Conservation (phyloP, 345 rosid species). For the Aquilaria sinensis region DNA sequence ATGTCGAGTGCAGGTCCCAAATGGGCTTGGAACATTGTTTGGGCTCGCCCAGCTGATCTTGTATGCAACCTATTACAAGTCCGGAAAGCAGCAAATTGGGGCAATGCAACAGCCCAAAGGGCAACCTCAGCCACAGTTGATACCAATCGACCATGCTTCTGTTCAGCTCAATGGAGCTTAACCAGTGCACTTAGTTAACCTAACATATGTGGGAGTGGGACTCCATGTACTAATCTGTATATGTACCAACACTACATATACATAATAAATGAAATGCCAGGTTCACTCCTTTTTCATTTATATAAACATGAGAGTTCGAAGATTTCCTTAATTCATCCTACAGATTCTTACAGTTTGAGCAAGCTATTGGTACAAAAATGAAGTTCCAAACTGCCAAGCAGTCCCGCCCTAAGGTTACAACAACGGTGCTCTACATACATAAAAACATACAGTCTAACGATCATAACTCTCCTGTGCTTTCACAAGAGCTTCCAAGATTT, state of each 20-base stretch:
- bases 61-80: slow-evolving; percentile 56
- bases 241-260: no score
- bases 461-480: slow-evolving; percentile 64
- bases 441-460: slow-evolving; percentile 8
- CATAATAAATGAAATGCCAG: no score
- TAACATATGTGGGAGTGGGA: no score
- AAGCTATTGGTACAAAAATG: slow-evolving; percentile 19
- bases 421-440: slow-evolving; percentile 17
- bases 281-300: no score
- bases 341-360: slow-evolving; percentile 14
- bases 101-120: slow-evolving; percentile 28
- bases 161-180: no score
- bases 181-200: no score
- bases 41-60: slow-evolving; percentile 51
- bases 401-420: slow-evolving; percentile 9
- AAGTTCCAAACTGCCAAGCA: slow-evolving; percentile 6
- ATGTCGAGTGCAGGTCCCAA: slow-evolving; percentile 42
- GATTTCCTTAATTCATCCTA: no score
- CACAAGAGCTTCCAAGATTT: slow-evolving; percentile 82
- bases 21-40: slow-evolving; percentile 62
- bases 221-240: no score
- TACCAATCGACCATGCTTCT: no score
- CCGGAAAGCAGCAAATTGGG: slow-evolving; percentile 43
- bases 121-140: no score
- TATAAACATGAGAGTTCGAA: no score